Conservation (phyloP, 164 flowering plant genomes). For the Brasenia schreberi region DNA sequence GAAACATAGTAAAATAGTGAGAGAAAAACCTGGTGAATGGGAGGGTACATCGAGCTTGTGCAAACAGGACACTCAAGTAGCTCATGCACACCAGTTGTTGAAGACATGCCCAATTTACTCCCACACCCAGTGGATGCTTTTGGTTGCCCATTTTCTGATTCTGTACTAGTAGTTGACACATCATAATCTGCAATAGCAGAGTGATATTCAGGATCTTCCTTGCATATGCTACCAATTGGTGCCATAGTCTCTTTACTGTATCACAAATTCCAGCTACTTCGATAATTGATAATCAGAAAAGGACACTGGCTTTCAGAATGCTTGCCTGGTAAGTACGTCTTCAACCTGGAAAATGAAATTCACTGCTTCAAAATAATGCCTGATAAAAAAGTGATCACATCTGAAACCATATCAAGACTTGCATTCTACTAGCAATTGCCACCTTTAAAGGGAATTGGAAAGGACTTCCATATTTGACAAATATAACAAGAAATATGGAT, state of each 20-base stretch:
- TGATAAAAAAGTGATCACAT: no score
- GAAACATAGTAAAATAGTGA: not conserved
- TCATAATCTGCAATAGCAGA: constrained; percentile 24
- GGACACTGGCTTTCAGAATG: no score
- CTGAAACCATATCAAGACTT: no score
- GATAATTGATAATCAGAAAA: no score
- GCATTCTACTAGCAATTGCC: no score
- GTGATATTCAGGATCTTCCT: constrained; percentile 39
- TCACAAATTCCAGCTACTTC: no score
- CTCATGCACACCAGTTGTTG: constrained; percentile 54
- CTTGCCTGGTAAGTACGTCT: no score
- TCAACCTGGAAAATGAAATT: no score
- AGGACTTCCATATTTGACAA: no score
- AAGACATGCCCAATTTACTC: constrained; percentile 31
- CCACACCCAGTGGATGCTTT: constrained; percentile 16
- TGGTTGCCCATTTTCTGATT: constrained; percentile 9
- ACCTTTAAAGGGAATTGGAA: no score
- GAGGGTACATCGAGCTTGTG: constrained; percentile 55
- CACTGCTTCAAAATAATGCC: no score
- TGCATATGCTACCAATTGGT: constrained; percentile 41
- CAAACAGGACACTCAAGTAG: constrained; percentile 72
- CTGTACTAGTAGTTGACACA: constrained; percentile 17
- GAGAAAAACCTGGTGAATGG: constrained; percentile 55
- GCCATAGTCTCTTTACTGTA: constrained; percentile 25
- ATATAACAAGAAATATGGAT: no score